Evolutionary conservation across 192 early-diverging fungal genomes (phyloP), one percentile per base, ranked within the genome.

Genomic region (Linnemannia zychae): DNA sequence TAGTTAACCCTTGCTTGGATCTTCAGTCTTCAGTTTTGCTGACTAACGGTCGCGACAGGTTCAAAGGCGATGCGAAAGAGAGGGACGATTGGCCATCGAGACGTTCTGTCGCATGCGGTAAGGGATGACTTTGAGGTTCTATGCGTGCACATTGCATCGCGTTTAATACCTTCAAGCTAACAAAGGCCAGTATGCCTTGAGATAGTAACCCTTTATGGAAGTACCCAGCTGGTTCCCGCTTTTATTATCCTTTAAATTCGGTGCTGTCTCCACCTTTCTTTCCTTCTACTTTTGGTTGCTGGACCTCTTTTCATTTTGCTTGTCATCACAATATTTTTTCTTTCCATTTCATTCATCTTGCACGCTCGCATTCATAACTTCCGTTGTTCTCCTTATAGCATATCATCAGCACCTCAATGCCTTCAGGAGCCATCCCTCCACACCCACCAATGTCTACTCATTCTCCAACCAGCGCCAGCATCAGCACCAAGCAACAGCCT

Each of bases 251-350:
- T 63, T 33, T 9, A 63, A 63, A 33, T 22, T 72, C 2, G 17
- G 0, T 47, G 18, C 24, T 18, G 7, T 15, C 20, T 22, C 11
- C 22, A 49, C 40, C 15, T 48, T 71, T 34, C 16, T 72, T 31
- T 72, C 6, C 16, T 49, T 71, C 47, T 71, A 9, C 57, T 63
- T 63, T 63, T 63, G 11, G 57, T 63, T 63, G 24, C 57, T 63
- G 7, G 57, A 63, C 31, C 12, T 22, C 71, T 48, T 7, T 31
- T 44, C 71, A 50, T 34, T 15, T 68, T 31, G 20, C 65, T 40
- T 48, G 17, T 37, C 36, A 18, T 60, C 5, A 60, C 34, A 33
- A 16, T 34, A n/a, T n/a, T n/a, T n/a, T n/a, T n/a, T n/a, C n/a
- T 50, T 31, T 47, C 47, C 49, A 31, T 24, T 24, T 4, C 69